Evolutionary conservation across 441 rosid species (phyloP).

Genomic region (Pelargonium citronellum): DNA sequence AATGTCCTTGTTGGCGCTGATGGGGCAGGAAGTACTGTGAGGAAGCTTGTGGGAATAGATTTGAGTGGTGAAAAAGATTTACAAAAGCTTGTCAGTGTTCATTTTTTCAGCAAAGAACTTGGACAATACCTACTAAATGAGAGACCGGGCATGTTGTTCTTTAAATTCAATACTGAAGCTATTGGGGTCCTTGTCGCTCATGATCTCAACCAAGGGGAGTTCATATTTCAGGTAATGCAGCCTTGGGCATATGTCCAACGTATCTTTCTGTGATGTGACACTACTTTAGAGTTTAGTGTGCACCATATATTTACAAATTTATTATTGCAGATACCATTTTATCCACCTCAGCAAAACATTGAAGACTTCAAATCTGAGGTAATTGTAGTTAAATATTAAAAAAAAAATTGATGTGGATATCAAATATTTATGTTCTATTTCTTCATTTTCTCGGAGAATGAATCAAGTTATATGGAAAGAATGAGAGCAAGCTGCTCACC

Average conservation of each 20-base stretch:
- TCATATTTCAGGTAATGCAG: conserved; percentile 67
- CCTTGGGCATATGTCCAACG: conserved; percentile 6
- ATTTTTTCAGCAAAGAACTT: conserved; percentile 73
- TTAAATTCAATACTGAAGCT: conserved; percentile 77
- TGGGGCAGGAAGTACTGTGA: conserved; percentile 79
- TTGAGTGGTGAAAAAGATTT: conserved; percentile 72
- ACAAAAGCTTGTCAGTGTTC: conserved; percentile 84
- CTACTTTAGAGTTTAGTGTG: not conserved
- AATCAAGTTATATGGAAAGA: conserved; percentile 15
- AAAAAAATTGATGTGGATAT: too few relatives aligned
- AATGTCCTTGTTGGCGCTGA: conserved; percentile 71
- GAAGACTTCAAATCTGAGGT: conserved; percentile 74
- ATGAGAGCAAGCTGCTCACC: not conserved
- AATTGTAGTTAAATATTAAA: conserved; percentile 23
- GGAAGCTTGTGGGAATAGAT: conserved; percentile 58
- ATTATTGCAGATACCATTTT: conserved; percentile 64
- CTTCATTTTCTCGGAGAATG: conserved; percentile 3
- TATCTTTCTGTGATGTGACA: conserved; percentile 3
- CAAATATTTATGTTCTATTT: not conserved
- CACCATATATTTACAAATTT: conserved; percentile 10
- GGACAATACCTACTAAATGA: conserved; percentile 57
- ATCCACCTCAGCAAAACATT: conserved; percentile 86
- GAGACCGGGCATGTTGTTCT: conserved; percentile 90
- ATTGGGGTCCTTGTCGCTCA: conserved; percentile 95
- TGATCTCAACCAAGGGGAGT: conserved; percentile 84